Base-by-base conservation (phyloP, 108 stramenopile genomes). In the Conticribra guillardii region DNA sequence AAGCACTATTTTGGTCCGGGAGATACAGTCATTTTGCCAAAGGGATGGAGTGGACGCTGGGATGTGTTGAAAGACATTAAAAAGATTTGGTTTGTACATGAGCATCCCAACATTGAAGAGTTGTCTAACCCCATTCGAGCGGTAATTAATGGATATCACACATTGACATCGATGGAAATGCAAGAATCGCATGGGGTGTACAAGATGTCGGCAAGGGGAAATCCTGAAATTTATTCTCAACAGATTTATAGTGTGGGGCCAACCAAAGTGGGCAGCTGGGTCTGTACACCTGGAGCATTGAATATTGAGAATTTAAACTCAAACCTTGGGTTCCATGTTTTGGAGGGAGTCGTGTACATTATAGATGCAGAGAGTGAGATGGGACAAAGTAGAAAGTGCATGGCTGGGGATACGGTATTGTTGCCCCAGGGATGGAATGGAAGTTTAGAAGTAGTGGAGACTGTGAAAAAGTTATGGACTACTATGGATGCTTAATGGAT, bases 61-160 rank as follows among this genome's bases (percentile, higher is more conserved):
- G 69, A 69, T 59, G 69, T 69, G 7, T 48, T 30, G 22, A 28
- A 2, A 4, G 30, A 15, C 24, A 59, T 69, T 28, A 54, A 47
- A 48, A 69, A 69, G 69, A 45, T 69, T 18, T 69, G 69, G 69
- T 9, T 21, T 28, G 69, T 69, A 19, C 29, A 58, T 33, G 55
- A 19, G 15, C 67, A 69, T 34, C 19, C 29, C 1, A 23, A 21
- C 53, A 2, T 44, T 44, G 55, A n/a, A 14, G 30, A 3, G 64
- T 17, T 27, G 46, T 24, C 34, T 16, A 23, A n/a, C 2, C 62
- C 62, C 26, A 53, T 53, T 24, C 52, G 52, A 14, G 52, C 15
- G 52, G 8, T 27, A 5, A 23, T 59, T 4, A 23, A 28, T 41
- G 8, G 8, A 41, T 41, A 41, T 41, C 37, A 41, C 11, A 11